A percentile compares a stretch with the other conserved stretches of the same genome.
Conservation (phyloP, 2,329 filamentous ascomycete genomes). For the Penicillium sp. region DNA sequence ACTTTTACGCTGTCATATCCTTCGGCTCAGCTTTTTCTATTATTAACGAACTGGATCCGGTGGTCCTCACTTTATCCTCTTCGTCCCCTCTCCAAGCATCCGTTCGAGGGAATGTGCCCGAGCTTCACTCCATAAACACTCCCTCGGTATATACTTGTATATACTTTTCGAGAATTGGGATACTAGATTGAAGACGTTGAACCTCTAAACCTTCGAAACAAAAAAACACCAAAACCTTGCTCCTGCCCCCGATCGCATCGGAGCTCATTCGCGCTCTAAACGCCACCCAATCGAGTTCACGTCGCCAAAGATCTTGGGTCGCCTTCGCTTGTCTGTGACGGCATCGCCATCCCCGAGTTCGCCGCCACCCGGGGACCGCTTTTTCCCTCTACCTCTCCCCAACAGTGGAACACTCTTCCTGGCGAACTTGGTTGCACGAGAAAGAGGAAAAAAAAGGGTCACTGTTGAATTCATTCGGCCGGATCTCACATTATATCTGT, state of each 20-base stretch:
- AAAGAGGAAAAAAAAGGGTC: conserved; percentile 10
- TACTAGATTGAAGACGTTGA: background rate
- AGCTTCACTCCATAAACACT: background rate
- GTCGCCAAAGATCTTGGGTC: conserved; percentile 14
- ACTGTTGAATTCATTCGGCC: conserved; percentile 14
- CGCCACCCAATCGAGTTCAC: conserved; percentile 9
- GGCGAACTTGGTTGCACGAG: conserved; percentile 17
- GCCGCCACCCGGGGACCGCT: conserved; percentile 11
- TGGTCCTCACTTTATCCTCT: background rate
- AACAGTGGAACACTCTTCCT: conserved; percentile 22
- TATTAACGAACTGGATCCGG: background rate
- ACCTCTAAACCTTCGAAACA: background rate
- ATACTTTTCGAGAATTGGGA: background rate
- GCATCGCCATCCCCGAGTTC: conserved; percentile 13
- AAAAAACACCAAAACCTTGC: background rate
- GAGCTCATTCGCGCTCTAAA: conserved; percentile 12
- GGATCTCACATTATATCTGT: conserved; percentile 8
- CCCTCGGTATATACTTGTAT: background rate
- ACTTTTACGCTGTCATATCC: conserved; percentile 3
- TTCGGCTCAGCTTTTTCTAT: background rate
- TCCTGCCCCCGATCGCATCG: conserved; percentile 7
- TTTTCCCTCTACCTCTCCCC: conserved; percentile 3
- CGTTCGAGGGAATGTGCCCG: background rate
- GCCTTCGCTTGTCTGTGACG: conserved; percentile 9
- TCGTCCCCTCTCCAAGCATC: background rate